Percentiles rank a stretch among this genome's conserved stretches.
Conservation (phyloP, 345 rosid species). For the Linum lewisii region DNA sequence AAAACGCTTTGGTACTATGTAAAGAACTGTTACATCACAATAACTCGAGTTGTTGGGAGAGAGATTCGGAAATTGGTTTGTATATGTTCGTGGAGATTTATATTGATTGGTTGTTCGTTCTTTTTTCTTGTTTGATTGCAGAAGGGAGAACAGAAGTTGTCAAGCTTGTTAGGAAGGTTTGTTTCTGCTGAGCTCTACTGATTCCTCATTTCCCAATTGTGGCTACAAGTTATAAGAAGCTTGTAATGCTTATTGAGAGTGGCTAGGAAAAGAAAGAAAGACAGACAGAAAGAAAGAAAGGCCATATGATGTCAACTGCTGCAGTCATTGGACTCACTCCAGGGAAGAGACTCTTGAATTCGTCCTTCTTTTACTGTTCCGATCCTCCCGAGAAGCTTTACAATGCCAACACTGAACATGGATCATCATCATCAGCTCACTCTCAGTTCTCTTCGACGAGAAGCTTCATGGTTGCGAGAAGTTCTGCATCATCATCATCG, state of each 20-base stretch:
- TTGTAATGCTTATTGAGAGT: constrained; percentile 24
- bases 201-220: too few relatives aligned
- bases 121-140: neutral
- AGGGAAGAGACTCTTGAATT: constrained; percentile 68
- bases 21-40: too few relatives aligned
- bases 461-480: constrained; percentile 37
- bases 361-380: constrained; percentile 45
- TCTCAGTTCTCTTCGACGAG: constrained; percentile 34
- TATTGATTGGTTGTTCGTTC: neutral
- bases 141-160: neutral
- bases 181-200: too few relatives aligned
- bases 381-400: constrained; percentile 44
- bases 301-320: constrained; percentile 62
- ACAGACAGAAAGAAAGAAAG: constrained; percentile 10
- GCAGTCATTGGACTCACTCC: constrained; percentile 73
- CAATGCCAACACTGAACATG: constrained; percentile 31
- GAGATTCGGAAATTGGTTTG: too few relatives aligned
- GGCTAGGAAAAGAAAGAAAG: too few relatives aligned
- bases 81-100: too few relatives aligned
- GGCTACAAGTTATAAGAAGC: neutral
- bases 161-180: too few relatives aligned
- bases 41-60: too few relatives aligned
- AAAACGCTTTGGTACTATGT: too few relatives aligned
- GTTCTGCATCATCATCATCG: constrained; percentile 37
- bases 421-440: constrained; percentile 22